Evolutionary conservation across 2,329 filamentous ascomycete species (phyloP).

Genomic region (Arthrobotrys sphaeroides): DNA sequence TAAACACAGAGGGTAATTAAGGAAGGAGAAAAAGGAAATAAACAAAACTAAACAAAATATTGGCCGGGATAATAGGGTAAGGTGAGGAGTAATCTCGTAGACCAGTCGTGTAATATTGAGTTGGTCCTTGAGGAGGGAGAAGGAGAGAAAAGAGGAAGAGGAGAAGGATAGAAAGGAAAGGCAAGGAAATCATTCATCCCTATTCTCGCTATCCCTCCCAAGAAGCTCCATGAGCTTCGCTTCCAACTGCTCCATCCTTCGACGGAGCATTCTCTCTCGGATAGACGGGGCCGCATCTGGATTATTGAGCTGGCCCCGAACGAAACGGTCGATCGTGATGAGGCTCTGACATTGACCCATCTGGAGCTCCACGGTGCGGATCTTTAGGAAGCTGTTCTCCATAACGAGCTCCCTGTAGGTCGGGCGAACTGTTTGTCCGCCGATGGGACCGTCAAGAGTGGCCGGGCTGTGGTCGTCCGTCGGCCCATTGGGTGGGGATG

Average conservation of each 20-base stretch:
- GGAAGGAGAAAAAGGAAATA: too few species aligned
- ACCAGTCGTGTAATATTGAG: too few species aligned
- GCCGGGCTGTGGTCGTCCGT: too few species aligned
- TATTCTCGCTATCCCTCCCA: too few species aligned
- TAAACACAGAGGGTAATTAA: too few species aligned
- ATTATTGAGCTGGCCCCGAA: neutral
- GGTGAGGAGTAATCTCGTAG: too few species aligned
- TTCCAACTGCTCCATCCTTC: neutral
- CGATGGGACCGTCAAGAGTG: neutral
- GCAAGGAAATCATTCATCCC: neutral
- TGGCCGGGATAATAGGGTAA: too few species aligned
- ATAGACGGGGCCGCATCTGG: neutral
- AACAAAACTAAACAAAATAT: too few species aligned
- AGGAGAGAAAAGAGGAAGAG: too few species aligned
- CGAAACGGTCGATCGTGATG: neutral
- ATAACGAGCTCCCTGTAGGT: neutral
- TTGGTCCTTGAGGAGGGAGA: too few species aligned
- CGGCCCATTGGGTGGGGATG: neutral
- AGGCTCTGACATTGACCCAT: neutral
- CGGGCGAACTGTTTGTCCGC: neutral
- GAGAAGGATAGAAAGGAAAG: neutral
- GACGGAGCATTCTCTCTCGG: neutral
- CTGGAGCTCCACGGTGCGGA: neutral
- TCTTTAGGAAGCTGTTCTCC: neutral
- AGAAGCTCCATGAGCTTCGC: neutral